Percentiles rank a stretch among this genome's conserved stretches.
Conservation (phyloP, 805 yeast species). For the Blastobotrys peoriensis region DNA sequence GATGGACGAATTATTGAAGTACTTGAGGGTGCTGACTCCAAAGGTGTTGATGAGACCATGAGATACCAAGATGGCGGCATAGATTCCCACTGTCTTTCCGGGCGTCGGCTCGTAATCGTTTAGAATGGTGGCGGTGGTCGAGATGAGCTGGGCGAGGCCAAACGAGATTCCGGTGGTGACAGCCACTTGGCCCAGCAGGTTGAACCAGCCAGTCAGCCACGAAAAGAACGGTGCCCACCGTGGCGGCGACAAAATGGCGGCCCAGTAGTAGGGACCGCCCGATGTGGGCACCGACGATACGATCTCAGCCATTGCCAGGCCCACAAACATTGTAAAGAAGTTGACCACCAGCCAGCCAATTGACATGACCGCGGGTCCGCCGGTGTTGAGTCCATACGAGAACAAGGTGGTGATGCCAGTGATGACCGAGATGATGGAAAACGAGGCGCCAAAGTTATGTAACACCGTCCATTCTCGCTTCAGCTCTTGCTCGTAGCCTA, state of each 20-base stretch:
- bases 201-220: conserved; percentile 25
- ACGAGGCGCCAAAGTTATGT: conserved; percentile 67
- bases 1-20: conserved; percentile 56
- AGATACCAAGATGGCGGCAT: conserved; percentile 51
- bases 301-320: conserved; percentile 59
- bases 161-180: conserved; percentile 19
- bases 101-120: conserved; percentile 15
- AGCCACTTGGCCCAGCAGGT: conserved; percentile 19
- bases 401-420: conserved; percentile 59
- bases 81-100: conserved; percentile 33
- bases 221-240: conserved; percentile 20
- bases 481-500: conserved; percentile 68
- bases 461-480: conserved; percentile 53
- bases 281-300: conserved; percentile 69
- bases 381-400: conserved; percentile 51
- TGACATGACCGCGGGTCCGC: conserved; percentile 59
- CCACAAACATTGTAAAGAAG: conserved; percentile 49
- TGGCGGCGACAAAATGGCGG: conserved; percentile 30
- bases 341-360: conserved; percentile 71
- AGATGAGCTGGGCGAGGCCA: conserved; percentile 17
- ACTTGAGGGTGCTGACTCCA: conserved; percentile 53
- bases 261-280: conserved; percentile 69
- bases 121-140: conserved; percentile 15
- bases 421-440: conserved; percentile 63
- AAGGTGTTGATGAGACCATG: conserved; percentile 50